Evolutionary conservation across 805 yeast species (phyloP), one percentile per base, ranked within the genome.

Genomic region (Starmerella tilneyi): DNA sequence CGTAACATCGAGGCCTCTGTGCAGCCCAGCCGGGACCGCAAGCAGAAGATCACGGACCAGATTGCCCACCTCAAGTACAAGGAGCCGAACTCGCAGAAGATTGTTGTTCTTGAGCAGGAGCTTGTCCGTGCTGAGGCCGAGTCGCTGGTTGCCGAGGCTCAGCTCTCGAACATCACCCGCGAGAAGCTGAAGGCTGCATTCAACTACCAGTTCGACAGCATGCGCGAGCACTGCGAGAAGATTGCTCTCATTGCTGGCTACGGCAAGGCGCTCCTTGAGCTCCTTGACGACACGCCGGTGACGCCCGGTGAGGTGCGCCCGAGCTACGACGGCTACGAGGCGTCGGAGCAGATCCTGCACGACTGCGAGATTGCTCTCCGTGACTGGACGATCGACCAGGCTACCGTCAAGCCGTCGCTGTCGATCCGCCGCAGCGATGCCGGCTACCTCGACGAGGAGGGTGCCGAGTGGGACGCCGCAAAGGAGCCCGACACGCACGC

Each of bases 261-360:
- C 75, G 97, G 97, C 72, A 89, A 89, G 75, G 96, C 96, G 36
- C 72, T 89, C 56, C 75, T 92, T 63, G 97, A 92, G 74, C 78
- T 89, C 63, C 76, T 89, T 65, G 97, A 89, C 66, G 97, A 89
- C 69, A 71, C 92, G 55, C 94, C 97, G 53, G 96, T 92, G 55
- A 89, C 96, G 56, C 98, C 98, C 53, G 98, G 98, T 73, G 97
- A 89, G 75, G 81, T 95, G 55, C 85, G 97, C 74, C 89, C 95
- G 41, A 89, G 95, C 50, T 89, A 92, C 69, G 97, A 92, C 63
- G 97, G 97, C 56, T 89, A 86, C 67, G 96, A 89, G 66, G 95
- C 96, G 49, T 83, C 96, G 52, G 88, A 86, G 75, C 97, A 92
- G 74, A 85, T 92, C 71, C 86, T 92, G 62, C 82, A 86, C 64